Evolutionary conservation across 2,329 filamentous ascomycete species (phyloP).

Genomic region (Hymenoscyphus repandus): DNA sequence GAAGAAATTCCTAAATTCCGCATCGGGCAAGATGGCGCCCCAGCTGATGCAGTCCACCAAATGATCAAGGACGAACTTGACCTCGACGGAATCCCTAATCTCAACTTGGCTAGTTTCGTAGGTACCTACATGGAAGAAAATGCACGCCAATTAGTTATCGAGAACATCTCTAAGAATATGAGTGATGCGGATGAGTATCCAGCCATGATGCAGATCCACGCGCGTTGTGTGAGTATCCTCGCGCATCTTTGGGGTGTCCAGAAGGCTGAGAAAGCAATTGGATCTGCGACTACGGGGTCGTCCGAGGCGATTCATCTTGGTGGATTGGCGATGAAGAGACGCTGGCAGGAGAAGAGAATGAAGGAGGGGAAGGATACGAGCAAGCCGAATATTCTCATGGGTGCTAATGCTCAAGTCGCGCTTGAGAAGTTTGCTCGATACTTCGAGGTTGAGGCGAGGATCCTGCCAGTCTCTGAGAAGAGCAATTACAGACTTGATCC

Average conservation of each 20-base stretch:
- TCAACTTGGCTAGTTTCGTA: slow-evolving; percentile 56
- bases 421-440: slow-evolving; percentile 70
- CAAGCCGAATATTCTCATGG: slow-evolving; percentile 71
- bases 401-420: slow-evolving; percentile 66
- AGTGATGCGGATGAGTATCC: slow-evolving; percentile 62
- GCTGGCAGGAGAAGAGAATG: slow-evolving; percentile 61
- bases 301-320: slow-evolving; percentile 68
- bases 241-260: slow-evolving; percentile 60
- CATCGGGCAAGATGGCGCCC: slow-evolving; percentile 51
- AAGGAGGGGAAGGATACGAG: slow-evolving; percentile 56
- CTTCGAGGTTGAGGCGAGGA: slow-evolving; percentile 66
- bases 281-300: slow-evolving; percentile 65
- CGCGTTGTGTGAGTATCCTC: slow-evolving; percentile 64
- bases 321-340: slow-evolving; percentile 68
- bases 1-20: slow-evolving; percentile 54
- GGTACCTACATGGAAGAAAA: slow-evolving; percentile 67
- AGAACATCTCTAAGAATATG: slow-evolving; percentile 67
- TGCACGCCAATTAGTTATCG: slow-evolving; percentile 58
- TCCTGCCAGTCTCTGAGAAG: slow-evolving; percentile 56
- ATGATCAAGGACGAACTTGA: slow-evolving; percentile 59
- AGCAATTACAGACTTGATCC: slow-evolving; percentile 60
- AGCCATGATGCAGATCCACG: slow-evolving; percentile 54
- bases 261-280: slow-evolving; percentile 58
- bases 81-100: slow-evolving; percentile 59
- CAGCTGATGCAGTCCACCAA: slow-evolving; percentile 59